These are phyloP conservation scores for Withania somnifera DNA, from an alignment of 305 asterid species.

Conservation along the genomic window DNA sequence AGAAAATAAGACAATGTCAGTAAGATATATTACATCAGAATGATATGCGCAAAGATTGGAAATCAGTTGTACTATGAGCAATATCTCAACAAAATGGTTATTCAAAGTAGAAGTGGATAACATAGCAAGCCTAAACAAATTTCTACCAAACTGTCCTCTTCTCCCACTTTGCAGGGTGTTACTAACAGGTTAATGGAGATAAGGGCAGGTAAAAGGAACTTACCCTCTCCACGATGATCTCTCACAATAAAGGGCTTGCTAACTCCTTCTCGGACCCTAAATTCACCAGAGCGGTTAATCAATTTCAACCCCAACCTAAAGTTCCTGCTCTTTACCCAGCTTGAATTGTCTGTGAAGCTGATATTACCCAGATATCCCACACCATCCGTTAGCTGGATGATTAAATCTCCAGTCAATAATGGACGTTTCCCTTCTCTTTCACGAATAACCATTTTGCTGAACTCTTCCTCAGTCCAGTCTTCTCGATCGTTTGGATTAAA, in stretches of 20 bases:
- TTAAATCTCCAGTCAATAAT: conserved; percentile 51
- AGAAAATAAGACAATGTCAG: background rate
- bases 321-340: conserved; percentile 83
- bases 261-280: conserved; percentile 55
- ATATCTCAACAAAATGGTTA: background rate
- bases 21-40: background rate
- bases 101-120: background rate
- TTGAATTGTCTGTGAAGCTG: conserved; percentile 74
- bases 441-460: conserved; percentile 24
- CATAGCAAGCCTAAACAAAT: background rate
- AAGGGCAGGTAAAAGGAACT: conserved; percentile 17
- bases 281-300: conserved; percentile 13
- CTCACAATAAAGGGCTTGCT: conserved; percentile 66
- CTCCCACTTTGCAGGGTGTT: background rate
- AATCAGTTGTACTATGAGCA: background rate
- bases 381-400: conserved; percentile 42
- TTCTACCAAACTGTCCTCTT: background rate
- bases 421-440: conserved; percentile 82
- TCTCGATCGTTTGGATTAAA: conserved; percentile 41
- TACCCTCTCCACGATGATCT: conserved; percentile 93
- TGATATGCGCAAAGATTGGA: background rate
- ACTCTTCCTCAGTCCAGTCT: conserved; percentile 55
- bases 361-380: conserved; percentile 53
- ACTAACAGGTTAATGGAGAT: background rate
- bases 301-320: conserved; percentile 56